Percentiles rank a stretch among this genome's conserved stretches.
Conservation (phyloP, 805 yeast species). For the Candida sonorensis region DNA sequence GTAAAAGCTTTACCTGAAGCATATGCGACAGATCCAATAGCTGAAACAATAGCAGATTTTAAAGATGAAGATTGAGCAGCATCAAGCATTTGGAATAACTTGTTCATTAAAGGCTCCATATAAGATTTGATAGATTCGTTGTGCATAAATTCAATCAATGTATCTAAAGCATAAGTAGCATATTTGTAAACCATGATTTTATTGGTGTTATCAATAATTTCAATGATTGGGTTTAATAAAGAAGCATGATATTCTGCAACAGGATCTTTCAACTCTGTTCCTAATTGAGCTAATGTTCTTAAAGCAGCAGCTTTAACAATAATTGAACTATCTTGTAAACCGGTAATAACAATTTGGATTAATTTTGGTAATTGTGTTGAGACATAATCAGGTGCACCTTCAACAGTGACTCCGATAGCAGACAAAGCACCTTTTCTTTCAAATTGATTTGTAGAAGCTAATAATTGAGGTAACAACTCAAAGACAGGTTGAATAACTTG, state of each 20-base stretch:
- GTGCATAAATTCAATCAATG: constrained; percentile 84
- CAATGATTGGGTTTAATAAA: constrained; percentile 79
- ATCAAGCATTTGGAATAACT: constrained; percentile 76
- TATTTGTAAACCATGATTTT: constrained; percentile 79
- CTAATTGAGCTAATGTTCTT: constrained; percentile 69
- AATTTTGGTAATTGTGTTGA: constrained; percentile 68
- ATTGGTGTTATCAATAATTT: constrained; percentile 79
- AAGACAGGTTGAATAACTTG: constrained; percentile 82
- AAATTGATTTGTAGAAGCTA: constrained; percentile 57
- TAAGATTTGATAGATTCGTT: constrained; percentile 76
- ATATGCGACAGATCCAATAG: constrained; percentile 95
- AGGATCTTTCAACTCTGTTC: constrained; percentile 77
- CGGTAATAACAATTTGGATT: constrained; percentile 64
- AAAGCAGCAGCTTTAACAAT: constrained; percentile 83
- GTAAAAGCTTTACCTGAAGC: constrained; percentile 85
- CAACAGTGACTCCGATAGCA: constrained; percentile 73
- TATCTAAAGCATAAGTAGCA: constrained; percentile 88
- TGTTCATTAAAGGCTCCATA: constrained; percentile 84
- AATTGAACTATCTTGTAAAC: constrained; percentile 68
- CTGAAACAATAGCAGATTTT: constrained; percentile 80
- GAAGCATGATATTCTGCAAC: constrained; percentile 79
- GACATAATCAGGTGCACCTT: constrained; percentile 93
- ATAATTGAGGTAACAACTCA: constrained; percentile 50
- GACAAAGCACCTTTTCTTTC: constrained; percentile 85
- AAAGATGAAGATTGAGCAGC: constrained; percentile 68